These are phyloP conservation scores for Alternaria gaisen DNA, from an alignment of 2,329 filamentous ascomycete species.

Conservation along the genomic window DNA sequence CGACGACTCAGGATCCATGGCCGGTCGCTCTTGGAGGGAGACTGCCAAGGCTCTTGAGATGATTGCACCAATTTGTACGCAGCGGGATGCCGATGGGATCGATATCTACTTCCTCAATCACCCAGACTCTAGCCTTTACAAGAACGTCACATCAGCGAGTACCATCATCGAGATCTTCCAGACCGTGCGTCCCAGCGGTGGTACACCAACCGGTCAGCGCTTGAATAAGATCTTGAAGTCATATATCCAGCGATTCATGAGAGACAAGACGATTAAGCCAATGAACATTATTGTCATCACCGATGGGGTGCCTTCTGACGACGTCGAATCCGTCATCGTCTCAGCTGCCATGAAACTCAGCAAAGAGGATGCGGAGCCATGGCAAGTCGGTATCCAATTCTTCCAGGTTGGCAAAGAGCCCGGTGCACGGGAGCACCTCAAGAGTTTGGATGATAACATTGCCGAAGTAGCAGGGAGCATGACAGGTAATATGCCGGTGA, in stretches of 20 bases:
- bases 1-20: conserved; percentile 92
- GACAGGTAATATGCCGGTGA: conserved; percentile 20
- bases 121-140: conserved; percentile 65
- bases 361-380: conserved; percentile 71
- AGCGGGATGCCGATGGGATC: conserved; percentile 82
- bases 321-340: conserved; percentile 74
- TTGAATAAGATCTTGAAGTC: conserved; percentile 76
- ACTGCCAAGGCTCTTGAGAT: conserved; percentile 72
- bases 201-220: conserved; percentile 78
- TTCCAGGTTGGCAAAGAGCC: conserved; percentile 87
- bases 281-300: conserved; percentile 94
- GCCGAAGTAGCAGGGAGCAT: conserved; percentile 54
- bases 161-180: conserved; percentile 75
- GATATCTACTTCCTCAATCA: conserved; percentile 93
- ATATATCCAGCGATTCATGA: conserved; percentile 70
- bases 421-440: conserved; percentile 70
- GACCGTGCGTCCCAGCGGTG: conserved; percentile 68
- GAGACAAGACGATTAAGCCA: conserved; percentile 69
- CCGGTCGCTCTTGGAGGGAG: conserved; percentile 77
- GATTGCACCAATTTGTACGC: conserved; percentile 83
- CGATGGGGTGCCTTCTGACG: conserved; percentile 83
- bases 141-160: conserved; percentile 66
- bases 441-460: conserved; percentile 78
- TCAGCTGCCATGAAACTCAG: conserved; percentile 75
- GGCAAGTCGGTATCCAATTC: conserved; percentile 93